Conservation (phyloP, 306 rosid genomes). For the Chamaecrista fasciculata region DNA sequence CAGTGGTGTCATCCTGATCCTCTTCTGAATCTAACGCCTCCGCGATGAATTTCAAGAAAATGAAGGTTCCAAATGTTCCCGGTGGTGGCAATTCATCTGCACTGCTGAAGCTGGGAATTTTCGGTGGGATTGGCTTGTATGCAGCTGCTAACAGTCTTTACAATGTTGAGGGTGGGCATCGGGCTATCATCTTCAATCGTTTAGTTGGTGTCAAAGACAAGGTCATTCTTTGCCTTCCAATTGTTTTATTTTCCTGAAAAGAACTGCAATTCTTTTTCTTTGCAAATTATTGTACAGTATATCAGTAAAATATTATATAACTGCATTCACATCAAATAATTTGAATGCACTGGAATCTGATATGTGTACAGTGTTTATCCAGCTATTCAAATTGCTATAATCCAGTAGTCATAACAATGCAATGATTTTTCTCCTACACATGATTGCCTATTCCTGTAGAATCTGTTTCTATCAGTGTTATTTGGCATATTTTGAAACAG, state of each 20-base stretch:
- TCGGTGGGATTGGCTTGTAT: constrained; percentile 64
- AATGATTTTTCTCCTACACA: no score
- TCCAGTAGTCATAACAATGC: no score
- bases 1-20: background rate
- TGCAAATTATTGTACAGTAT: no score
- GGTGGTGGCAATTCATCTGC: constrained; percentile 58
- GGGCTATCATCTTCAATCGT: constrained; percentile 85
- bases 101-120: constrained; percentile 49
- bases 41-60: constrained; percentile 32
- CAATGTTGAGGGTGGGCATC: constrained; percentile 90
- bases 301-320: background rate
- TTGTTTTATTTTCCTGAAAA: background rate
- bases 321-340: background rate
- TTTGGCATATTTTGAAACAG: background rate
- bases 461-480: background rate
- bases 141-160: constrained; percentile 69
- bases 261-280: no score
- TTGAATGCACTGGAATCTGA: background rate
- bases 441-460: background rate
- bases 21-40: background rate
- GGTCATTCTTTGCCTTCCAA: constrained; percentile 38
- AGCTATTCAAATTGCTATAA: background rate
- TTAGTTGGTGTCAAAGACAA: constrained; percentile 69
- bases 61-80: constrained; percentile 50
- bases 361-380: background rate